Percentiles rank a stretch among this genome's conserved stretches.
phyloP scores from a whole-genome alignment of 371 early-diverging fungal species.

The Apophysomyces elegans region DNA sequence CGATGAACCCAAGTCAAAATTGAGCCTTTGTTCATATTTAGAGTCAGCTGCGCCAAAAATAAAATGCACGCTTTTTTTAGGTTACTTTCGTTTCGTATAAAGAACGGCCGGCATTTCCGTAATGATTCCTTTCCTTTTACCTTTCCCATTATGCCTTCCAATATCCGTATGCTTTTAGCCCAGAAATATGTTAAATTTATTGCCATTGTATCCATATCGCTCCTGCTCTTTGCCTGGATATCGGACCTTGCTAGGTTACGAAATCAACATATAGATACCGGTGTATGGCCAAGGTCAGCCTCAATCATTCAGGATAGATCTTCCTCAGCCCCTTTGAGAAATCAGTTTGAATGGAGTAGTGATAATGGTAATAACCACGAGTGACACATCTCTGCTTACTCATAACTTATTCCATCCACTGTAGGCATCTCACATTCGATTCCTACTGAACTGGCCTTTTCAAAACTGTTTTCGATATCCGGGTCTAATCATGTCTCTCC shows the following conservation, averaged over 20 bases:
- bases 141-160: neutral
- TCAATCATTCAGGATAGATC: neutral
- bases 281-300: neutral
- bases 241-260: neutral
- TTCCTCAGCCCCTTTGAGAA: neutral
- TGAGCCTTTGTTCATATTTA: neutral
- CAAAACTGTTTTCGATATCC: constrained; percentile 46
- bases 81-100: neutral
- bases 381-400: neutral
- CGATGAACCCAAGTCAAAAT: neutral
- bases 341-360: neutral
- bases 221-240: neutral
- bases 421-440: neutral
- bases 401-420: neutral
- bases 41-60: neutral
- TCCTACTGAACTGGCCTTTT: constrained; percentile 13
- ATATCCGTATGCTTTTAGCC: neutral
- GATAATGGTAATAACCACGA: neutral
- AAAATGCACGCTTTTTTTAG: constrained; percentile 9
- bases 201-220: neutral
- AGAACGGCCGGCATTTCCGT: constrained; percentile 4
- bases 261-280: neutral
- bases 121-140: neutral
- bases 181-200: neutral
- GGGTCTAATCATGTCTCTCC: constrained; percentile 50